Percentiles rank a stretch among this genome's conserved stretches.
These are phyloP conservation scores for Ogataea hybrid DNA, from an alignment of 1,139 yeast genomes.

Conservation along the genomic window DNA sequence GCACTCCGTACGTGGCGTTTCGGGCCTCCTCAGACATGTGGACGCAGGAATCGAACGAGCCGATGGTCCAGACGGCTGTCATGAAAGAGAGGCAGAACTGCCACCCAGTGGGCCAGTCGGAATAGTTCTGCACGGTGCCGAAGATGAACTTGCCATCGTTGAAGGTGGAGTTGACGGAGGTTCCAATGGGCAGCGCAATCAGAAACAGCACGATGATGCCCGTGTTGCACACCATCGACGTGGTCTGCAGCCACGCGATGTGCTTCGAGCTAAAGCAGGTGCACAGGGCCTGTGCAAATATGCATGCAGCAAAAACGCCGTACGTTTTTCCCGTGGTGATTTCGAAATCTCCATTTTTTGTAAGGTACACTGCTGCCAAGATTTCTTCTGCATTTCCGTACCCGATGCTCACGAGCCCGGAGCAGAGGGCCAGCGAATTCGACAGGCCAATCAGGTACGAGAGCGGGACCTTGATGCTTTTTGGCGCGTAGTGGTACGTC, in stretches of 20 bases:
- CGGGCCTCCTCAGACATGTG: slow-evolving; percentile 74
- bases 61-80: slow-evolving; percentile 67
- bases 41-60: slow-evolving; percentile 69
- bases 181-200: slow-evolving; percentile 65
- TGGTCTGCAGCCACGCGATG: slow-evolving; percentile 57
- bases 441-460: slow-evolving; percentile 60
- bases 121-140: slow-evolving; percentile 50
- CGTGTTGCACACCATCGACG: slow-evolving; percentile 56
- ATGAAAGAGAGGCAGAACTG: slow-evolving; percentile 57
- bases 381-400: slow-evolving; percentile 59
- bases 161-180: slow-evolving; percentile 32
- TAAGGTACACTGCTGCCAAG: slow-evolving; percentile 48
- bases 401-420: slow-evolving; percentile 56
- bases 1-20: slow-evolving; percentile 65
- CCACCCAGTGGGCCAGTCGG: slow-evolving; percentile 70
- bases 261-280: slow-evolving; percentile 51
- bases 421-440: slow-evolving; percentile 55
- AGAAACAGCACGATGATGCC: slow-evolving; percentile 55
- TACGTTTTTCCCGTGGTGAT: slow-evolving; percentile 48
- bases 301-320: slow-evolving; percentile 55
- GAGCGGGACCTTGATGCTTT: slow-evolving; percentile 39
- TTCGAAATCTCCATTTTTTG: slow-evolving; percentile 45
- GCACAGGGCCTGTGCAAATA: slow-evolving; percentile 42
- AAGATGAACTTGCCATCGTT: slow-evolving; percentile 51
- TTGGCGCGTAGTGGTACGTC: slow-evolving; percentile 57